These are phyloP conservation scores for Saksenaea vasiformis DNA, from an alignment of 371 early-diverging fungal genomes.

Conservation along the genomic window DNA sequence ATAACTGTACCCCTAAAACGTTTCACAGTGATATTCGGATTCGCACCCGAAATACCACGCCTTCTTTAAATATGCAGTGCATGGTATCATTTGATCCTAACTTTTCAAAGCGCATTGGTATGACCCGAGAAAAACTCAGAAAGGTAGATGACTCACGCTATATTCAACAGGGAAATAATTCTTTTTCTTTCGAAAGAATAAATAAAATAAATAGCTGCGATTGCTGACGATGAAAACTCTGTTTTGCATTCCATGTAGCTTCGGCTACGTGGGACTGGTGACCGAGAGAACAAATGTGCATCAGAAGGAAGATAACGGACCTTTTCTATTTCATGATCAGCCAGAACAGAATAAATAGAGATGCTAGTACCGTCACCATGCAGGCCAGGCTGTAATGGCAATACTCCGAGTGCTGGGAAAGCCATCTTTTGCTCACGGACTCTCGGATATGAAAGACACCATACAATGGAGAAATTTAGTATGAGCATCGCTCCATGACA, in stretches of 20 bases:
- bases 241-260: neutral
- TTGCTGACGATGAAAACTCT: neutral
- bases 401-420: slow-evolving; percentile 67
- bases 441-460: slow-evolving; percentile 69
- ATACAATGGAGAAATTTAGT: slow-evolving; percentile 56
- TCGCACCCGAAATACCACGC: too few species aligned
- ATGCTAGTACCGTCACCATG: slow-evolving; percentile 35
- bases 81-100: neutral
- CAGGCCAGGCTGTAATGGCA: slow-evolving; percentile 37
- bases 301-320: neutral
- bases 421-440: slow-evolving; percentile 58
- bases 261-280: neutral
- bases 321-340: slow-evolving; percentile 1
- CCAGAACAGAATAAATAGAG: slow-evolving; percentile 27
- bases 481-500: slow-evolving; percentile 57
- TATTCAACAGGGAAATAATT: too few species aligned
- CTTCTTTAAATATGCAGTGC: too few species aligned
- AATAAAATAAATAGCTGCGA: neutral
- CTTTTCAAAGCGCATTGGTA: neutral
- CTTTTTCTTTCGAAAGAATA: too few species aligned
- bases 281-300: neutral
- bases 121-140: too few species aligned
- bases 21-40: too few species aligned
- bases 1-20: too few species aligned
- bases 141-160: too few species aligned